A percentile compares a stretch with the other conserved stretches of the same genome.
Evolutionary conservation across 192 early-diverging fungal species (phyloP).

Genomic region (Piromyces finnis): DNA sequence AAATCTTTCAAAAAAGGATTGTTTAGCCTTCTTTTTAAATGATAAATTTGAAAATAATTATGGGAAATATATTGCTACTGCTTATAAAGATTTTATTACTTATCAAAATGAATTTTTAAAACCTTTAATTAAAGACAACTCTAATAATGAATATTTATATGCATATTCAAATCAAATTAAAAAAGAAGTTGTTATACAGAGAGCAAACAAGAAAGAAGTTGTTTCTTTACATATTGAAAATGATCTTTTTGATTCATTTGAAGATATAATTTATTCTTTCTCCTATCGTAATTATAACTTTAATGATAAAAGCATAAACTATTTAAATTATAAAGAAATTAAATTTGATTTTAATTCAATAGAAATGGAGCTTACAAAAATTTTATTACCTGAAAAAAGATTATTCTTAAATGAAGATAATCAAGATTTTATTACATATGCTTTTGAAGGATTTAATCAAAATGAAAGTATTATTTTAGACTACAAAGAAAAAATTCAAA

Average conservation of each 20-base stretch:
- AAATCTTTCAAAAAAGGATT: not conserved
- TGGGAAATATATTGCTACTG: not conserved
- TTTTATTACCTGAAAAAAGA: not conserved
- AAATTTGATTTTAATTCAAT: not conserved
- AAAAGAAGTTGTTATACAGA: not conserved
- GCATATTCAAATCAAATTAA: not conserved
- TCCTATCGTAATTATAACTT: not conserved
- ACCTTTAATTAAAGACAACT: not conserved
- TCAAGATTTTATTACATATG: not conserved
- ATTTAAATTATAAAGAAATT: not conserved
- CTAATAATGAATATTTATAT: not conserved
- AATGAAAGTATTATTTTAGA: not conserved
- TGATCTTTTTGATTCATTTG: not conserved
- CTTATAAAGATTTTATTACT: not conserved
- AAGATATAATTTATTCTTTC: not conserved
- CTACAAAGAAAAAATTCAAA: not conserved
- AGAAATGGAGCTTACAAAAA: not conserved
- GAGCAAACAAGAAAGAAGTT: not conserved
- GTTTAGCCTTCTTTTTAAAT: not conserved
- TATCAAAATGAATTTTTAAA: not conserved
- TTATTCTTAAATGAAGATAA: not conserved
- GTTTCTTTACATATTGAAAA: not conserved
- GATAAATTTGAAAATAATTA: not conserved
- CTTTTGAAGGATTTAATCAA: not conserved
- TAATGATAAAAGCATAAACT: not conserved